Evolutionary conservation across 192 early-diverging fungal species (phyloP), one percentile per base, ranked within the genome.

Genomic region (Coemansia pectinata): DNA sequence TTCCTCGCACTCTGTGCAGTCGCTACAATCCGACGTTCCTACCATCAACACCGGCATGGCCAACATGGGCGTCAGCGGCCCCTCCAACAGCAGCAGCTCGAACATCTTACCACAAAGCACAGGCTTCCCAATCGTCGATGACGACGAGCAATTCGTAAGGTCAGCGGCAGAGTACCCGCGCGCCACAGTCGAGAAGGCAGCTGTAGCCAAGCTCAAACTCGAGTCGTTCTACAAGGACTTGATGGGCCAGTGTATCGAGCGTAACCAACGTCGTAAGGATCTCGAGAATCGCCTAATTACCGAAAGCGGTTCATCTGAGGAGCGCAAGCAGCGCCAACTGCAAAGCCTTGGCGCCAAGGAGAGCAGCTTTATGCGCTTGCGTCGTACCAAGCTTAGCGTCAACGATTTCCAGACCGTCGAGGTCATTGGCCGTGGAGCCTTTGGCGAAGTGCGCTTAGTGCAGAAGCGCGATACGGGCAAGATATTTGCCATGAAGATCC

Each of bases 371-470:
- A 85, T 98, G 75, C 88, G 98, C 57, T 83, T 99, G 44, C 87
- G 96, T 38, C 87, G 98, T 45, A 94, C 93, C 39, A 89, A 92
- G 66, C 76, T 99, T 47, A 92, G 94, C 21, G 87, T 96, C 5
- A 89, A 90, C 42, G 97, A 99, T 83, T 99, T 99, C 79, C 74
- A 85, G 31, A 99, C 98, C 17, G 88, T 99, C 69, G 94, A 96
- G 81, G 97, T 99, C 14, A 99, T 99, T 78, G 98, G 98, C 0
- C 95, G 95, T 52, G 98, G 98, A 38, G 98, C 97, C 3, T 99
- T 97, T 86, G 98, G 98, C 57, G 98, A 99, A 74, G 97, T 99
- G 40, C 88, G 98, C 41, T 76, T 99, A 42, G 97, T 96, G 15
- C 98, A 99, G 77, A 97, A 98, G 76, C 72, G 86, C 19, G 97